These are phyloP conservation scores for Nicotiana attenuata DNA, from an alignment of 257 asterid species.

Conservation along the genomic window DNA sequence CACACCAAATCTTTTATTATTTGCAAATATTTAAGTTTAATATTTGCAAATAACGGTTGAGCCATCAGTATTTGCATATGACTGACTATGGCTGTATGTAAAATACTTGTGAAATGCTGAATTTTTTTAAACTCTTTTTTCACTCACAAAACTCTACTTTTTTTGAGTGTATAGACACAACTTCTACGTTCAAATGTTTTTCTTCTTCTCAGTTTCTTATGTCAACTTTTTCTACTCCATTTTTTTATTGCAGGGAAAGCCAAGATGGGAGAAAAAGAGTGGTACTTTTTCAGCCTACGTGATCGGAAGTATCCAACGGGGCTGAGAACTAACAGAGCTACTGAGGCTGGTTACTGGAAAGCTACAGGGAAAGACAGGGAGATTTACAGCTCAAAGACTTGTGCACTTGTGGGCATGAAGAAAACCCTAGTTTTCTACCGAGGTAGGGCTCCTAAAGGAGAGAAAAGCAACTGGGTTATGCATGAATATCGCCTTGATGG, in stretches of 20 bases:
- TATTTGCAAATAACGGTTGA: too few species aligned
- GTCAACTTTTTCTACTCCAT: not conserved
- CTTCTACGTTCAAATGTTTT: not conserved
- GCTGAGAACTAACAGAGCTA: constrained; percentile 80
- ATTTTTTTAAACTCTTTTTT: too few species aligned
- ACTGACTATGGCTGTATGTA: not conserved
- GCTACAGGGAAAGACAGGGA: constrained; percentile 95
- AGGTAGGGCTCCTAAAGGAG: constrained; percentile 89
- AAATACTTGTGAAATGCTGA: not conserved
- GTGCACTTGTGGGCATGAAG: constrained; percentile 90
- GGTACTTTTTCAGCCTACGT: constrained; percentile 87
- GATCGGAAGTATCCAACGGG: constrained; percentile 93
- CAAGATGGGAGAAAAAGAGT: constrained; percentile 86
- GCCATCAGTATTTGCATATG: too few species aligned
- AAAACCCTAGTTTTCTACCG: constrained; percentile 91
- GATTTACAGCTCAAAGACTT: constrained; percentile 60
- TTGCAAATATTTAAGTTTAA: too few species aligned
- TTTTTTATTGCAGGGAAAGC: constrained; percentile 42
- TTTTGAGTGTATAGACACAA: not conserved
- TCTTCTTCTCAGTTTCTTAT: not conserved
- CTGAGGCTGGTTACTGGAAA: constrained; percentile 96
- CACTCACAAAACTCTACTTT: not conserved
- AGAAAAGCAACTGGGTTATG: constrained; percentile 91
- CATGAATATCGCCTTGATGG: constrained; percentile 93
- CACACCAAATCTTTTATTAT: not conserved